phyloP scores from a whole-genome alignment of 495 filamentous ascomycete genomes.

The Aspergillus leporis region DNA sequence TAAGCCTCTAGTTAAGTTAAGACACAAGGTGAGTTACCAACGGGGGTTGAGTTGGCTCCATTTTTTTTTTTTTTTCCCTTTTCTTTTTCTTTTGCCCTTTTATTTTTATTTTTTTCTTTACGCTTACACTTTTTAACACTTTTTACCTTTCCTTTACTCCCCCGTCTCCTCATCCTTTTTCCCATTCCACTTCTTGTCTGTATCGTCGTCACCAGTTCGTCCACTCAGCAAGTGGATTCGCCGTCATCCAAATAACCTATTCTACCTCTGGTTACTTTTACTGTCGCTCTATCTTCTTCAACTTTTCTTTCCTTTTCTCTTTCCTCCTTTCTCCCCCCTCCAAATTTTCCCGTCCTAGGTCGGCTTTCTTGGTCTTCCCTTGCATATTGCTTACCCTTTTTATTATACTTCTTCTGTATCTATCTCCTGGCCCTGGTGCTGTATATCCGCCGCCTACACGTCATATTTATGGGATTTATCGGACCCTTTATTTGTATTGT shows the following conservation, averaged over 20 bases:
- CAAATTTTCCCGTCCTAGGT: not conserved
- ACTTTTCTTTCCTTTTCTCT: constrained; percentile 3
- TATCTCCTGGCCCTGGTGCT: constrained; percentile 19
- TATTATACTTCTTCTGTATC: constrained; percentile 6
- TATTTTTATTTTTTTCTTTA: not conserved
- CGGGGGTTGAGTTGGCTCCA: not conserved
- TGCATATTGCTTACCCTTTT: constrained; percentile 1
- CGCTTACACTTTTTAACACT: not conserved
- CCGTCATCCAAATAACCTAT: constrained; percentile 1
- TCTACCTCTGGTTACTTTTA: constrained; percentile 12
- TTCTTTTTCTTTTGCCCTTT: not conserved
- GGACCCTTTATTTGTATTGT: constrained; percentile 4
- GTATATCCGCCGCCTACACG: constrained; percentile 14
- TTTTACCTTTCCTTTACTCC: not conserved
- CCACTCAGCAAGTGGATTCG: constrained; percentile 12
- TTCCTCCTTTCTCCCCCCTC: not conserved
- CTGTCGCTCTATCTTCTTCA: constrained; percentile 12
- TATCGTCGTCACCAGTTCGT: constrained; percentile 22
- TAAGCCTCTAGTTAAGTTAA: constrained; percentile 21
- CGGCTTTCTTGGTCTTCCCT: constrained; percentile 3
- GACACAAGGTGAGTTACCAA: not conserved
- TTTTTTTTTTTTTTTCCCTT: not conserved
- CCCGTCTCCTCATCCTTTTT: not conserved
- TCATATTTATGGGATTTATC: constrained; percentile 3
- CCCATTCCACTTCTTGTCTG: constrained; percentile 3